Evolutionary conservation across 176 grass and related monocot genomes (phyloP), one percentile per base, ranked within the genome.

Genomic region (Eremochloa ophiuroides): DNA sequence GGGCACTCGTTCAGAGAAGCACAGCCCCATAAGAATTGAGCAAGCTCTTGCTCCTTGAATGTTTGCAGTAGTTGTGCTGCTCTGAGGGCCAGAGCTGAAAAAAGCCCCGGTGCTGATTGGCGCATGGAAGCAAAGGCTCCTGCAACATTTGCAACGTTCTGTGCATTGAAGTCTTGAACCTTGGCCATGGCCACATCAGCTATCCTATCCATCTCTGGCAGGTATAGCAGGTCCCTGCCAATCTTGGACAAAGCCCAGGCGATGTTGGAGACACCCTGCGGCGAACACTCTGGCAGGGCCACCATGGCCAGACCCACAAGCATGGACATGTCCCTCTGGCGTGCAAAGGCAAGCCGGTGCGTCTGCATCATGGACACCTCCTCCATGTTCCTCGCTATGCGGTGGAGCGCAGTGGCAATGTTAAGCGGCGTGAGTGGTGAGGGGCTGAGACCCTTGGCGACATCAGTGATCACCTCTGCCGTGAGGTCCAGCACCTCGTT

Each of bases 351-450:
- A 10, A 98, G 80, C 17, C 92, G 93, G 40, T 85, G 74, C 10
- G 88, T 85, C 81, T 92, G 87, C 10, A 71, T 29, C 92, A 94
- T 93, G 58, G 86, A 90, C 66, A 98, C 92, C 8, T 79, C 69
- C 66, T 98, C 95, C 92, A 98, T 98, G 92, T 94, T 98, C 84
- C 78, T 94, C 25, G 90, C 95, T n/a, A 98, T 98, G 65, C 95
- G 90, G 84, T 98, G 95, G 48, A 98, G 87, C 31, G 92, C 92
- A 5, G 95, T 94, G 79, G 95, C 95, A 4, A 98, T 87, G 85
- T 98, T 98, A 58, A 94, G 84, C 8, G 95, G 92, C 4, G 86
- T 93, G 18, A 98, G 88, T 0, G 95, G 92, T 0, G 95, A 98
- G 61, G 95, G 95, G 59, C 86, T 94, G 77, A 98, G 88, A 4